Base-by-base conservation (phyloP, 148 eudicot genomes). In the Mesembryanthemum crystallinum region DNA sequence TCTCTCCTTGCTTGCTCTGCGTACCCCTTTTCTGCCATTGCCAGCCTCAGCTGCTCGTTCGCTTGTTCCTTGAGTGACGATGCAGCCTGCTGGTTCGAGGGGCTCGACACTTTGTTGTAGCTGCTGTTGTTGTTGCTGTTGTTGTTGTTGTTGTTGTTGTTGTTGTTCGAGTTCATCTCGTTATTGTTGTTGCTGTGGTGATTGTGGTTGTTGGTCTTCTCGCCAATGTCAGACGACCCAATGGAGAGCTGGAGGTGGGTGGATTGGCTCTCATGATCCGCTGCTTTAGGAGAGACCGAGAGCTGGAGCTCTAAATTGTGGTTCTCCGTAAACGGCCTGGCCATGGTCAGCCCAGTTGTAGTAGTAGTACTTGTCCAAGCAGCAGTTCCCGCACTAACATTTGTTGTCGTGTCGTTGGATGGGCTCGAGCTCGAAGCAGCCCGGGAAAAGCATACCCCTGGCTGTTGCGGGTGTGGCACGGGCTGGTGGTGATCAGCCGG, bases 241-340 rank as follows among this genome's bases (percentile, higher is more conserved):
- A 93, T 91, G 2, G 98, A 91, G 27, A 93, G 86, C 77, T 91
- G 91, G 63, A 93, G 87, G 6, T 85, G 87, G 0, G 91, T 89
- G 2, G 89, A 77, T 54, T 83, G 87, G 64, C 82, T 83, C 25
- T 87, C 82, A n/a, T 82, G 28, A 25, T 76, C 80, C 0, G 30
- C 9, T 47, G 8, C 64, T 61, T 67, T 77, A 17, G 81, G 77
- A n/a, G 82, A 82, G 20, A 73, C 81, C 0, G 73, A 81, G 0
- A 91, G 86, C 29, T 87, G 91, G 60, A 91, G 92, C 70, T 89
- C 96, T 23, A 89, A 54, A 55, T 81, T 77, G 28, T 86, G 86
- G 10, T 27, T 67, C 23, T 65, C 72, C 25, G 23, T 13, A n/a
- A n/a, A n/a, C n/a, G n/a, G n/a, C n/a, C n/a, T n/a, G n/a, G n/a